Conservation (phyloP, 306 rosid genomes). For the Prunus padus region DNA sequence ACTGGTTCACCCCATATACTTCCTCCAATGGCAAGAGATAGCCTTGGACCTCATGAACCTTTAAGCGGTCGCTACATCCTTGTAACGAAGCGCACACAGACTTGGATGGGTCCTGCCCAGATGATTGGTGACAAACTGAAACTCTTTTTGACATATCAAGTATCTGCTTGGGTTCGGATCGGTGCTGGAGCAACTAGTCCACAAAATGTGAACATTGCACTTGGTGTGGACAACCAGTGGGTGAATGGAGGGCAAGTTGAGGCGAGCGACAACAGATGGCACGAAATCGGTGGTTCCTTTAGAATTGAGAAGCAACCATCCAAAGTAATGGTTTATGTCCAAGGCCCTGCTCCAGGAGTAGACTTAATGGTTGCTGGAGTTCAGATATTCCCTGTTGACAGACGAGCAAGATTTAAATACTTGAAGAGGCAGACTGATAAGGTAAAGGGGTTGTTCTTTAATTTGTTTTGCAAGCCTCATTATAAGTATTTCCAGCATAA, state of each 20-base stretch:
- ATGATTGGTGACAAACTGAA: conserved; percentile 75
- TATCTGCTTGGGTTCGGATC: conserved; percentile 85
- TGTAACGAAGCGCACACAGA: conserved; percentile 81
- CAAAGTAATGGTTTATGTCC: conserved; percentile 77
- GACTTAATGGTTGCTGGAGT: conserved; percentile 88
- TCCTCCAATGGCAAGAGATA: conserved; percentile 96
- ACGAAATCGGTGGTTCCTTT: conserved; percentile 91
- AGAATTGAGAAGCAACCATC: conserved; percentile 88
- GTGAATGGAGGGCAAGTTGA: conserved; percentile 85
- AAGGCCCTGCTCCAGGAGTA: conserved; percentile 83
- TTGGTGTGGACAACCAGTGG: conserved; percentile 86
- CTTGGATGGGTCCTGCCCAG: conserved; percentile 98
- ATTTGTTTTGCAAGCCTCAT: neutral
- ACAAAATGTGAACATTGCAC: conserved; percentile 68
- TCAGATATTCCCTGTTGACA: conserved; percentile 88
- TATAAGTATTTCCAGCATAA: neutral
- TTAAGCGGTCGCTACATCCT: conserved; percentile 67
- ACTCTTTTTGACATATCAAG: conserved; percentile 81
- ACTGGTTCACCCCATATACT: conserved; percentile 78
- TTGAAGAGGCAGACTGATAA: conserved; percentile 64
- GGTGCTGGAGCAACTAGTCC: conserved; percentile 65
- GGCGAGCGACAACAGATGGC: conserved; percentile 61
- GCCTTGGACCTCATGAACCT: conserved; percentile 75
- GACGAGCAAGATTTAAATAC: conserved; percentile 66
- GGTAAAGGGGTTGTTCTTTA: conserved; percentile 44